Conservation (phyloP, 2,329 filamentous ascomycete species). For the Lachnellula arida region DNA sequence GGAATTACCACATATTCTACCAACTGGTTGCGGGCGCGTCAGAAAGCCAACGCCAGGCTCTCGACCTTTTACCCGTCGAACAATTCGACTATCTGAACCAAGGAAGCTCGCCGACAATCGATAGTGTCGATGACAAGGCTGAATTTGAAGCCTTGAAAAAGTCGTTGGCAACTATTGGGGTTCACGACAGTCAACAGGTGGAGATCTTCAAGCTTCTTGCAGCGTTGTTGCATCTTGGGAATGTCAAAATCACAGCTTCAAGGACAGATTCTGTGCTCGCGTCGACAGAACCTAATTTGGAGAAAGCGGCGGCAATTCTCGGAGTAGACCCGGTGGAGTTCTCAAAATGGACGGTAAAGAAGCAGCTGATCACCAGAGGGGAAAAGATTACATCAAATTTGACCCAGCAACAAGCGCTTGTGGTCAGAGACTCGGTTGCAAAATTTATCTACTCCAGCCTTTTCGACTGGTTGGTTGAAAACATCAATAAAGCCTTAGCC, state of each 20-base stretch:
- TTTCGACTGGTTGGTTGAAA: constrained; percentile 99
- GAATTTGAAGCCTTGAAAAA: constrained; percentile 87
- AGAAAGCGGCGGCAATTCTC: constrained; percentile 76
- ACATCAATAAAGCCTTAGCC: constrained; percentile 86
- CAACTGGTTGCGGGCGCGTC: constrained; percentile 91
- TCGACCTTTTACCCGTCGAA: constrained; percentile 75
- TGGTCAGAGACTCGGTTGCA: constrained; percentile 94
- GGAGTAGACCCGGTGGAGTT: constrained; percentile 85
- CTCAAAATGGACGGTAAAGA: constrained; percentile 98
- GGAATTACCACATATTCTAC: constrained; percentile 99
- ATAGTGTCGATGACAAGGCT: constrained; percentile 91
- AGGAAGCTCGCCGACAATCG: constrained; percentile 83
- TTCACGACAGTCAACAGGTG: constrained; percentile 66
- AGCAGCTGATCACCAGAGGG: constrained; percentile 91
- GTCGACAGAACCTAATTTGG: constrained; percentile 73
- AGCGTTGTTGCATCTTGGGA: constrained; percentile 88
- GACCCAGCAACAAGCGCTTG: constrained; percentile 85
- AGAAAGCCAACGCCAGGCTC: constrained; percentile 73
- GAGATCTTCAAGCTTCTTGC: constrained; percentile 89
- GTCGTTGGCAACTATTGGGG: constrained; percentile 84
- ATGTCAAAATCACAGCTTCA: constrained; percentile 91
- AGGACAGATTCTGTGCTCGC: constrained; percentile 82
- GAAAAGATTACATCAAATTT: constrained; percentile 98
- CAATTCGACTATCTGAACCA: constrained; percentile 97
- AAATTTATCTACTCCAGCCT: constrained; percentile 98